These are phyloP conservation scores for Waltiozyma sp. DNA, from an alignment of 1,139 yeast species.

Conservation along the genomic window DNA sequence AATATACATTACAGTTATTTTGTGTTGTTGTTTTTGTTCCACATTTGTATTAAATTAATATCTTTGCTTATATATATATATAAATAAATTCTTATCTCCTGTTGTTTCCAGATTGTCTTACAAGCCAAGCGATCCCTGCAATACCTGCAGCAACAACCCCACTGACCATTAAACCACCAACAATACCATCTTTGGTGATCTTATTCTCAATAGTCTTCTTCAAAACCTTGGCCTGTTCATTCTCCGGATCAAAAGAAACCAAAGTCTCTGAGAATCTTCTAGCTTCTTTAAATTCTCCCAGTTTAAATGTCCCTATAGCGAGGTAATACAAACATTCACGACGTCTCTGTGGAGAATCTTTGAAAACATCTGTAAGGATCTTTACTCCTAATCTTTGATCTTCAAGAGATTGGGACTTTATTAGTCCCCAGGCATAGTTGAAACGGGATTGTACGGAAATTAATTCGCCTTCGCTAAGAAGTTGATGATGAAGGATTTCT, in stretches of 20 bases:
- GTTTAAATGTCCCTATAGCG: constrained; percentile 77
- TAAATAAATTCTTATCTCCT: too few species aligned
- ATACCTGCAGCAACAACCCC: constrained; percentile 80
- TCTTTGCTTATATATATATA: too few species aligned
- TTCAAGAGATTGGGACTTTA: constrained; percentile 50
- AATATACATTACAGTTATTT: too few species aligned
- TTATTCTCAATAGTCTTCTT: constrained; percentile 73
- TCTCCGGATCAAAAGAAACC: constrained; percentile 70
- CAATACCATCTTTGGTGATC: constrained; percentile 75
- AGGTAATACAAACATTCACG: constrained; percentile 85
- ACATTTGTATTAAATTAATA: too few species aligned
- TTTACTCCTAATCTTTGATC: constrained; percentile 75
- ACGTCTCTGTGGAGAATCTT: constrained; percentile 71
- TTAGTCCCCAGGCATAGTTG: constrained; percentile 93
- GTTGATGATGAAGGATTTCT: constrained; percentile 64
- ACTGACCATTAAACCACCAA: constrained; percentile 80
- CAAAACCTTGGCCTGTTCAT: constrained; percentile 63
- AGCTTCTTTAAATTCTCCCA: constrained; percentile 81
- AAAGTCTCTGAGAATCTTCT: constrained; percentile 76
- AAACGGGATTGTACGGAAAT: constrained; percentile 78
- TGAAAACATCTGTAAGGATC: constrained; percentile 62
- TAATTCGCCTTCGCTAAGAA: constrained; percentile 68
- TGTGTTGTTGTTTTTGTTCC: too few species aligned
- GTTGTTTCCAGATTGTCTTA: constrained; percentile 19
- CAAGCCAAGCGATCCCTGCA: constrained; percentile 50